Base-by-base conservation (phyloP, 148 eudicot genomes). In the Pharnaceum exiguum region DNA sequence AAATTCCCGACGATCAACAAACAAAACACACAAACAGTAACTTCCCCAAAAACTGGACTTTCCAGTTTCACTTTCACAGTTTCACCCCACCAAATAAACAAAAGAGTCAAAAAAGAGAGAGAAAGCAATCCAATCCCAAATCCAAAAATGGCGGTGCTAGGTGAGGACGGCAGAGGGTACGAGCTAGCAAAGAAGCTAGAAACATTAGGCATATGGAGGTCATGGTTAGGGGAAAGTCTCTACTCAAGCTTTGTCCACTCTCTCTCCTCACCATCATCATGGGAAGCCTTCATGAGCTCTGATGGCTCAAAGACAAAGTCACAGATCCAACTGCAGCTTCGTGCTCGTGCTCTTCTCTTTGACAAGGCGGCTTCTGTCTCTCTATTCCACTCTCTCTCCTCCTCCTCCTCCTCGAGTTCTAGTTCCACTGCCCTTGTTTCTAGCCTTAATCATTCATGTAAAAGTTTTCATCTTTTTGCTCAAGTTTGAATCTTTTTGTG, bases 311-410 rank as follows among this genome's bases (percentile, higher is more conserved):
- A 60, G 53, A 57, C 84, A 33, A 79, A 69, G 75, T 65, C 88
- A 43, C 81, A 79, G 63, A 73, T 86, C 55, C 84, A 79, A 0
- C 85, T 93, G 40, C 91, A 82, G 55, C 90, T 93, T 46, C 79
- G 96, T 55, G 95, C 60, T 40, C 95, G 99, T 0, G 99, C 99
- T 62, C 95, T 93, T 24, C 86, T 93, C 70, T 93, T 89, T 60
- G 99, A 94, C 22, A 94, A 94, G 59, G 98, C 85, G 16, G 67
- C 82, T 4, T 78, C 52, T 70, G 74, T 66, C 84, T 79, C 73
- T 72, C 70, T 69, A 67, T 75, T 39, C 70, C 67, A 17, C 37
- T 74, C 35, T 39, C 26, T 62, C 7, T 38, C 55, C 35, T 16
- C 19, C 13, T 29, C 68, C 22, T 60, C 61, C 2, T 26, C 71